Percentiles rank a stretch among this genome's conserved stretches.
phyloP scores from a whole-genome alignment of 768 basidiomycete genomes.

The Boletus sp. region DNA sequence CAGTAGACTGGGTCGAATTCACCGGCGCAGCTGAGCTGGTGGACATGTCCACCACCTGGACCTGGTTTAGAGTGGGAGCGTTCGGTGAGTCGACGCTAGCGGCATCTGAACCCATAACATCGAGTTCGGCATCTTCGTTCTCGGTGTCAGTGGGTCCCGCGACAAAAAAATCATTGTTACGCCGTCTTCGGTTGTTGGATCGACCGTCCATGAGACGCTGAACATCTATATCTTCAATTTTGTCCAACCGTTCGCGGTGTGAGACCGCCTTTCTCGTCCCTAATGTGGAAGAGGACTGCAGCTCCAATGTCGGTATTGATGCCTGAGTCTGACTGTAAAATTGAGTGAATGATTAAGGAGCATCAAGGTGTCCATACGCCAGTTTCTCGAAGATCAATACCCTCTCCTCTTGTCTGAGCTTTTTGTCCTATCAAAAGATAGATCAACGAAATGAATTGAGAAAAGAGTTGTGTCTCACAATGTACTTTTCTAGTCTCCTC shows the following conservation, averaged over 20 bases:
- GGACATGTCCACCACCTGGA: conserved; percentile 18
- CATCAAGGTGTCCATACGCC: conserved; percentile 47
- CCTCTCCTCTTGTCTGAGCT: conserved; percentile 87
- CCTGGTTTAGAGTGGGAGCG: not conserved
- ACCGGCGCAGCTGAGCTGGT: conserved; percentile 9
- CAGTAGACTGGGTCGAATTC: conserved; percentile 12
- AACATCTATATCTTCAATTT: conserved; percentile 56
- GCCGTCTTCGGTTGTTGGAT: conserved; percentile 48
- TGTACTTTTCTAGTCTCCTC: conserved; percentile 88
- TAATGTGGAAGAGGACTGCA: conserved; percentile 81
- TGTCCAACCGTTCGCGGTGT: conserved; percentile 56
- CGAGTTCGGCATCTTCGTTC: conserved; percentile 34
- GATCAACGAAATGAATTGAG: not conserved
- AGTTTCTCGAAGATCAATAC: conserved; percentile 73
- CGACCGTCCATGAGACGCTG: conserved; percentile 49
- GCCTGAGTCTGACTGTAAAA: conserved; percentile 70
- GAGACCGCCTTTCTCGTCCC: conserved; percentile 69
- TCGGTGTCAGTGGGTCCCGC: conserved; percentile 23
- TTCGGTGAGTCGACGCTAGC: conserved; percentile 10
- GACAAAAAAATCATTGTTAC: conserved; percentile 26
- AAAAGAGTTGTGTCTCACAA: conserved; percentile 47
- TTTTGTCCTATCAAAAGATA: conserved; percentile 63
- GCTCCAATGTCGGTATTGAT: conserved; percentile 51
- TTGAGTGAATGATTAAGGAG: conserved; percentile 8
- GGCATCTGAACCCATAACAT: conserved; percentile 25